Base-by-base conservation (phyloP, 495 filamentous ascomycete species). In the Lichenothelia convexa region DNA sequence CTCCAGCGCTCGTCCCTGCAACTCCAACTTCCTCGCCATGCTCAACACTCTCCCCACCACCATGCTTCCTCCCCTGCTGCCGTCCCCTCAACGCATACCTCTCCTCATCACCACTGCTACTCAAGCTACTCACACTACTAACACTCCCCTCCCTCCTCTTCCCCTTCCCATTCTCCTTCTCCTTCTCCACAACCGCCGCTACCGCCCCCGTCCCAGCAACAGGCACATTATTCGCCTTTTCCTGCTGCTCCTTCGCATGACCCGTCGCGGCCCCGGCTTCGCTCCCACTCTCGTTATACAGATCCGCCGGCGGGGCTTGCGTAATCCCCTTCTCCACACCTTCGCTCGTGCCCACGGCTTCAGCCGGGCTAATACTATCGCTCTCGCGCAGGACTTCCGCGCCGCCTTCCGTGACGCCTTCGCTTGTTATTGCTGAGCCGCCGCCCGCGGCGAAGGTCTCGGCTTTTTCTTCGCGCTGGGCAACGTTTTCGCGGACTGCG, bases 401-500 rank as follows among this genome's bases (percentile, higher is more conserved):
- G 24, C 9, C 24, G 24, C 24, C 9, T 13, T 9, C 15, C 24
- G 15, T 29, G 24, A 13, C 9, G 15, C 9, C 9, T 4, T 32
- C 37, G n/a, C 5, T 39, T 16, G 22, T 34, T 7, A 24, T 30
- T 11, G 35, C n/a, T n/a, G 9, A 11, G 24, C 24, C 15, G 24
- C 22, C 17, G 27, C 18, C 5, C 1, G 36, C 13, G 12, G 36
- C 18, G 13, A n/a, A n/a, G n/a, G 27, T 12, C 16, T 39, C 45
- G 20, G 42, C 48, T 29, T 30, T 43, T 6, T 43, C 45, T 30
- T 38, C 35, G 8, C 45, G 36, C 24, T 47, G 46, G 33, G 27
- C 31, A 18, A 24, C 26, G 24, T 36, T 40, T 9, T 30, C 19
- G 30, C 40, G 40, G 29, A 41, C 35, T 11, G 39, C 32, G 12